Conservation (phyloP, 495 filamentous ascomycete genomes). For the Pyronema omphalodes region DNA sequence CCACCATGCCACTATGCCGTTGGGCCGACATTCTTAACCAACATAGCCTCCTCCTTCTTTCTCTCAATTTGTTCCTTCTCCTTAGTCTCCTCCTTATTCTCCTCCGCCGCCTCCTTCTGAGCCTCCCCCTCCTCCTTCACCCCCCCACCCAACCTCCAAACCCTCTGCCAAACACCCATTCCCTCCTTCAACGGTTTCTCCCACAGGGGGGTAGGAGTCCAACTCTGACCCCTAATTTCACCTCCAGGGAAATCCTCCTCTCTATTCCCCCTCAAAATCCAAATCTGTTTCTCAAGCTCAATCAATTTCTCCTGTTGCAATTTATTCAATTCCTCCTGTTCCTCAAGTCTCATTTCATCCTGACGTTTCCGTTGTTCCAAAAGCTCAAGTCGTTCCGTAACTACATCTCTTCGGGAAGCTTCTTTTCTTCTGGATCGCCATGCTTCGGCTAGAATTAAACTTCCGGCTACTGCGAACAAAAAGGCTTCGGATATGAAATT, state of each 20-base stretch:
- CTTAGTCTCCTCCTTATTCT: not conserved
- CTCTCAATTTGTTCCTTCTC: not conserved
- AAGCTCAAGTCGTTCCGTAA: slow-evolving; percentile 43
- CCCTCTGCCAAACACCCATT: not conserved
- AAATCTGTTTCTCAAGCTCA: slow-evolving; percentile 38
- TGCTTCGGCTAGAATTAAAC: slow-evolving; percentile 66
- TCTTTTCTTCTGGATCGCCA: slow-evolving; percentile 61
- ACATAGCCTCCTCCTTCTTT: not conserved
- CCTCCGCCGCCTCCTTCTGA: not conserved
- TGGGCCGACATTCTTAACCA: too few relatives aligned
- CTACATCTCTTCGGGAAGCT: slow-evolving; percentile 50
- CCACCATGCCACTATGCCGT: too few relatives aligned
- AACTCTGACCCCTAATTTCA: slow-evolving; percentile 1
- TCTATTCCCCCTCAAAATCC: slow-evolving; percentile 14
- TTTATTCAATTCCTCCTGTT: slow-evolving; percentile 35
- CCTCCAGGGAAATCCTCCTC: slow-evolving; percentile 10
- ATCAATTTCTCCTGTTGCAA: slow-evolving; percentile 32
- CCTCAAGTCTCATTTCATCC: slow-evolving; percentile 35
- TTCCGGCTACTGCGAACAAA: slow-evolving; percentile 62
- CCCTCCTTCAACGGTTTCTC: not conserved
- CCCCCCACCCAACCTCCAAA: not conserved
- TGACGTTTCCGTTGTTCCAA: slow-evolving; percentile 28
- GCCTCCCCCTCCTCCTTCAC: not conserved
- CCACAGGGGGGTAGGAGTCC: slow-evolving; percentile 17
- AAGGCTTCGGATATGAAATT: slow-evolving; percentile 88